phyloP scores from a whole-genome alignment of 306 rosid genomes.

The Psophocarpus tetragonolobus region DNA sequence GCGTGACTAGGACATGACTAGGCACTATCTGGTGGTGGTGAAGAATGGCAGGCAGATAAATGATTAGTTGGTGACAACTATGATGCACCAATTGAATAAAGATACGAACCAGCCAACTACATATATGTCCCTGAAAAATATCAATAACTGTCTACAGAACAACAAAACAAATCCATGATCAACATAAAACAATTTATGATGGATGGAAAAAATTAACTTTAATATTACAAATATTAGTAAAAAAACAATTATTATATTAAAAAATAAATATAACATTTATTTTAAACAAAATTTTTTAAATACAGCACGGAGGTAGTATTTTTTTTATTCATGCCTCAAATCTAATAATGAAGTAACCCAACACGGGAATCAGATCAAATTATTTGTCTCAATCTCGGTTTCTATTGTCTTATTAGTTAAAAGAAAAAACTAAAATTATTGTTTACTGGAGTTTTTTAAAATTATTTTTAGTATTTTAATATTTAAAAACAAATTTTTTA shows the following conservation, averaged over 20 bases:
- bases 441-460: too few species aligned
- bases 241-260: too few species aligned
- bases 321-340: background rate
- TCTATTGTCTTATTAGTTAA: background rate
- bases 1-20: background rate
- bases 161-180: background rate
- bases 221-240: too few species aligned
- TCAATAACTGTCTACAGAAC: background rate
- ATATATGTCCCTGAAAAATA: constrained; percentile 5
- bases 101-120: constrained; percentile 16
- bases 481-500: too few species aligned
- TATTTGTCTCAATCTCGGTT: background rate
- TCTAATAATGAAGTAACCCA: background rate
- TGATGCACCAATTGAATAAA: background rate
- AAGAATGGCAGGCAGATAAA: background rate
- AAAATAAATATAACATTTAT: too few species aligned
- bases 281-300: too few species aligned
- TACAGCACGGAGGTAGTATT: too few species aligned
- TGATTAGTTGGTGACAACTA: background rate
- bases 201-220: too few species aligned
- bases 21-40: background rate
- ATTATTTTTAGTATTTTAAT: too few species aligned
- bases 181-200: constrained; percentile 1
- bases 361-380: background rate
- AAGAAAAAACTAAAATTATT: background rate